Base-by-base conservation (phyloP, 768 basidiomycete species). In the Lactarius trivialis region DNA sequence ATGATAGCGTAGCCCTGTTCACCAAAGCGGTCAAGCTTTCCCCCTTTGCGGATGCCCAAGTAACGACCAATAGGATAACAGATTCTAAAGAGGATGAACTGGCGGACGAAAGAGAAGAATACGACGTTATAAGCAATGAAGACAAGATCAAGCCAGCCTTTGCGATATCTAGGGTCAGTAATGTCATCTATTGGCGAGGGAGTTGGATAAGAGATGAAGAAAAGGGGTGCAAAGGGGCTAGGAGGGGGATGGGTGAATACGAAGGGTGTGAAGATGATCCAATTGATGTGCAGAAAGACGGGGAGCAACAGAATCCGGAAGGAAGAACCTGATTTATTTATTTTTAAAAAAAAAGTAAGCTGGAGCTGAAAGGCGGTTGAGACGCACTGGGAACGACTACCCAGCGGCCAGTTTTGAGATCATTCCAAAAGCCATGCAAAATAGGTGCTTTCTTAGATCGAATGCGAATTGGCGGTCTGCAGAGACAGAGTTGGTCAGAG, bases 1-100 rank as follows among this genome's bases (percentile, higher is more conserved):
- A 91, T 65, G 50, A 91, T 55, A 0, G 93, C 91, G 72, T 99
- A 97, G 0, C 83, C 85, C 71, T 96, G 96, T 75, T 99, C 96
- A 21, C 85, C 90, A 69, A 98, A 98, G 37, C 96, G 78, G 58
- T 86, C 83, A 15, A 93, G 72, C 73, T 95, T 97, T 26, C 71
- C 71, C 61, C 75, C 73, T 64, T 79, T 84, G 69, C 76, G 81
- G 54, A 99, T 81, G 2, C 93, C 89, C 59, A 88, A 85, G 61
- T 79, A 78, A 36, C 77, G 80, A 0, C 88, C 94, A 39, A 93
- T 66, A 1, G 89, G 90, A 26, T 77, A 76, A 49, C 85, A 83
- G 12, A 92, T 37, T 59, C 81, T 82, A 69, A 89, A 66, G 19
- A 86, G 83, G 71, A 93, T 71, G 49, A 78, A 69, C 74, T 98